Base-by-base conservation (phyloP, 2,329 filamentous ascomycete genomes). In the Spiromastix sp. region DNA sequence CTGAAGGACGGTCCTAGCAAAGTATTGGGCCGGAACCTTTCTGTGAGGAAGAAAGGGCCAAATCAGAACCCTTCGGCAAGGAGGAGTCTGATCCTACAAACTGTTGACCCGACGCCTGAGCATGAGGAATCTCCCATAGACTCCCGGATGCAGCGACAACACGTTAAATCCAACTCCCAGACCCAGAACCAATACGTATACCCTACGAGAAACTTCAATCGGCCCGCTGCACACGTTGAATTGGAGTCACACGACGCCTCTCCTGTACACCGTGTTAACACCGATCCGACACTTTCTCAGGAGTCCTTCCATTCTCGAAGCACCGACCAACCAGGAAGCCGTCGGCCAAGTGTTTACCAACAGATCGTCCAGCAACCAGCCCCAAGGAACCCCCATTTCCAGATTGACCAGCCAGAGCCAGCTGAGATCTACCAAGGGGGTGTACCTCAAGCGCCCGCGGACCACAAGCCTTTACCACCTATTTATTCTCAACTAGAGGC, bases 11-110 rank as follows among this genome's bases (percentile, higher is more conserved):
- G 44, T 2, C 47, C 39, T 32, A 34, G 35, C 20, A 38, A 37
- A 24, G 42, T 42, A 18, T 38, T 51, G 34, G 47, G 49, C 25
- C 45, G 51, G 24, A 48, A 38, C 20, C 42, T 48, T 37, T 54
- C 51, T 4, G 43, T 53, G 22, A 44, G 51, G 32, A 47, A 40
- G 30, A 52, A 52, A 34, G 36, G 34, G 28, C 38, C 36, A 30
- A 36, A 34, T 18, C 39, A 44, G 24, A 37, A 29, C 10, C 18
- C 36, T 31, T 29, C 34, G 9, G 31, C 39, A 26, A 25, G 38
- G 11, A 37, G 32, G 20, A 30, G 31, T 3, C 20, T 7, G 24
- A 35, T 26, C 22, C 30, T 30, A n/a, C 41, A 30, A 22, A 38
- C 34, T 19, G 29, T 34, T 24, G 40, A 41, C 15, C 38, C 37